Evolutionary conservation across 805 yeast species (phyloP), one percentile per base, ranked within the genome.

Genomic region (Hanseniaspora pseudoguilliermondii): DNA sequence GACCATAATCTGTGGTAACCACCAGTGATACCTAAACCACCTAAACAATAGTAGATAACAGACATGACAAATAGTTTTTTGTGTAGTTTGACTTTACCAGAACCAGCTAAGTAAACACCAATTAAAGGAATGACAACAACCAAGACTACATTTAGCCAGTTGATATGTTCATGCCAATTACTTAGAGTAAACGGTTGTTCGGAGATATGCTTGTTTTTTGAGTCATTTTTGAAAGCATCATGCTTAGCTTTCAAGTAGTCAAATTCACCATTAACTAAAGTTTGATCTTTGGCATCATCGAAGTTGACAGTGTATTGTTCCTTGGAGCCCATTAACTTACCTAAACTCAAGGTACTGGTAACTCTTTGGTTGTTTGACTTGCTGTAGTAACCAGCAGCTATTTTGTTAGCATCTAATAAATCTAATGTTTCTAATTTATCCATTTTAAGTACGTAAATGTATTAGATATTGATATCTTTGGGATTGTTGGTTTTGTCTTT

Each of bases 1-100:
- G 93, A 73, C 81, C 82, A 86, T 60, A 83, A 73, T 69, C 95
- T 75, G 65, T 86, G 95, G 70, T 86, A 86, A 53, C 95, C 95
- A 16, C 86, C 93, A 23, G 93, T 86, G 67, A 86, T 83, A 46
- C 91, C 84, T 27, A 83, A 59, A 63, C 95, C 95, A 59, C 83
- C 79, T 54, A 80, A 67, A 18, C 70, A 63, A 65, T 83, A 86
- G 54, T 81, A 69, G 20, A 76, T 52, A 21, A 83, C 49, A 0
- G 83, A 75, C 57, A 81, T 72, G 0, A 70, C 57, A 0, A 72
- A 60, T 5, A 84, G 76, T 61, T 78, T 75, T 57, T 63, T 58
- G 46, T 74, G 74, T 42, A 85, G 75, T 9, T 81, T 79, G 46
- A 76, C 75, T 15, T 57, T 58, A 9, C 67, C 66, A 55, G 69